phyloP scores from a whole-genome alignment of 805 yeast species.

The Candida suzukii region DNA sequence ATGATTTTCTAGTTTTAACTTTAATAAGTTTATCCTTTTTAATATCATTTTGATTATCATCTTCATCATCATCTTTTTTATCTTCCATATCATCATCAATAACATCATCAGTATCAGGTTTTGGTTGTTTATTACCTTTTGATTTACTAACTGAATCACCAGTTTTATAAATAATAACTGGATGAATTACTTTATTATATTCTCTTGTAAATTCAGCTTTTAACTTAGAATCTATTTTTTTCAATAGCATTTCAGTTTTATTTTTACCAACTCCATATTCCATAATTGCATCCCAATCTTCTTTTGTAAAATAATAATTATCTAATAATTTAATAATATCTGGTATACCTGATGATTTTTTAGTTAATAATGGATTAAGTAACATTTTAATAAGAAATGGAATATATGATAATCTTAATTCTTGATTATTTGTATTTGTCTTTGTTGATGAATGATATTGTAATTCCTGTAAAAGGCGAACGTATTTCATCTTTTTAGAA shows the following conservation, averaged over 20 bases:
- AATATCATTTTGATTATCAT: slow-evolving; percentile 37
- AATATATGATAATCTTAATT: slow-evolving; percentile 69
- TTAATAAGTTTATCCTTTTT: slow-evolving; percentile 62
- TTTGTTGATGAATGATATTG: slow-evolving; percentile 81
- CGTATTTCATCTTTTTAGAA: slow-evolving; percentile 74
- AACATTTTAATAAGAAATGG: slow-evolving; percentile 56
- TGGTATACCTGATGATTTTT: slow-evolving; percentile 58
- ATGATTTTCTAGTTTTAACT: slow-evolving; percentile 25
- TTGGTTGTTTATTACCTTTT: slow-evolving; percentile 19
- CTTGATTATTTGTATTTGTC: slow-evolving; percentile 68
- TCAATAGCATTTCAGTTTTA: slow-evolving; percentile 35
- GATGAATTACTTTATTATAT: slow-evolving; percentile 74
- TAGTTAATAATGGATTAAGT: slow-evolving; percentile 46
- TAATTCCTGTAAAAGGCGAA: slow-evolving; percentile 74
- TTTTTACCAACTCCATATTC: slow-evolving; percentile 72
- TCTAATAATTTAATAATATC: slow-evolving; percentile 73
- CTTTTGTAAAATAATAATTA: slow-evolving; percentile 75
- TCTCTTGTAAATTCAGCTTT: slow-evolving; percentile 83
- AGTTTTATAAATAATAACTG: slow-evolving; percentile 74
- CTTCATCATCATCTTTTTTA: slow-evolving; percentile 36
- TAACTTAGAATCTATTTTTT: slow-evolving; percentile 66
- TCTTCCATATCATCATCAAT: slow-evolving; percentile 47
- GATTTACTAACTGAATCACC: slow-evolving; percentile 48
- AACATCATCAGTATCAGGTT: slow-evolving; percentile 68
- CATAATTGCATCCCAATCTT: slow-evolving; percentile 86